phyloP scores from a whole-genome alignment of 2,329 filamentous ascomycete genomes.

The Pseudocercospora fuligena region DNA sequence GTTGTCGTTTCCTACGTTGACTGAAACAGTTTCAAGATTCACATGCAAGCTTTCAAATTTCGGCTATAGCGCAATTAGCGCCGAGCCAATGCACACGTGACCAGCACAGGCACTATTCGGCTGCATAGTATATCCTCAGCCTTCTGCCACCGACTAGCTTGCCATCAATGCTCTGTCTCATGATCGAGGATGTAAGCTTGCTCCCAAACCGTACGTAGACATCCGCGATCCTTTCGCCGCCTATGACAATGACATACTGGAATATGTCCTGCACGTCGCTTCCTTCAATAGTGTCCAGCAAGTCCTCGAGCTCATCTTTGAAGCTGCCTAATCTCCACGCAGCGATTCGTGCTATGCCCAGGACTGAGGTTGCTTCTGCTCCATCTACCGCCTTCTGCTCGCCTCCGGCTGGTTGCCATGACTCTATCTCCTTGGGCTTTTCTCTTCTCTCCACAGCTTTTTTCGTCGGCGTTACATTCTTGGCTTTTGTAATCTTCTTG shows the following conservation, averaged over 20 bases:
- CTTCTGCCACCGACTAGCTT: conserved; percentile 7
- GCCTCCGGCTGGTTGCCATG: conserved; percentile 14
- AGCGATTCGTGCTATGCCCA: conserved; percentile 17
- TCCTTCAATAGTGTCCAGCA: neutral
- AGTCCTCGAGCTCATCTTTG: conserved; percentile 1
- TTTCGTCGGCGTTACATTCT: conserved; percentile 6
- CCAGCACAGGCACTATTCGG: neutral
- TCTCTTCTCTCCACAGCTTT: neutral
- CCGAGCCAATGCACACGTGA: neutral
- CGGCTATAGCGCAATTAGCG: neutral
- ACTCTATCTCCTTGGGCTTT: conserved; percentile 1
- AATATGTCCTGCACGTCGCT: conserved; percentile 2
- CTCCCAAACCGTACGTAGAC: conserved; percentile 14
- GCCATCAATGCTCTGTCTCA: conserved; percentile 13
- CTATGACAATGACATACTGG: neutral
- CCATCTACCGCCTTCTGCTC: neutral
- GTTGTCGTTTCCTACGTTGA: neutral
- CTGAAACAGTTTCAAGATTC: neutral
- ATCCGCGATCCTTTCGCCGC: conserved; percentile 10
- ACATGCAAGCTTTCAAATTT: conserved; percentile 2
- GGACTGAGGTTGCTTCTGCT: neutral
- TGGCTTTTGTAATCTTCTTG: conserved; percentile 3
- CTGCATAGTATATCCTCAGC: conserved; percentile 9
- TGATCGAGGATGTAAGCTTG: conserved; percentile 4
- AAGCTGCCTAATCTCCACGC: conserved; percentile 18